Evolutionary conservation across 1,139 yeast species (phyloP), one percentile per base, ranked within the genome.

Genomic region (Geotrichum bryndzae): DNA sequence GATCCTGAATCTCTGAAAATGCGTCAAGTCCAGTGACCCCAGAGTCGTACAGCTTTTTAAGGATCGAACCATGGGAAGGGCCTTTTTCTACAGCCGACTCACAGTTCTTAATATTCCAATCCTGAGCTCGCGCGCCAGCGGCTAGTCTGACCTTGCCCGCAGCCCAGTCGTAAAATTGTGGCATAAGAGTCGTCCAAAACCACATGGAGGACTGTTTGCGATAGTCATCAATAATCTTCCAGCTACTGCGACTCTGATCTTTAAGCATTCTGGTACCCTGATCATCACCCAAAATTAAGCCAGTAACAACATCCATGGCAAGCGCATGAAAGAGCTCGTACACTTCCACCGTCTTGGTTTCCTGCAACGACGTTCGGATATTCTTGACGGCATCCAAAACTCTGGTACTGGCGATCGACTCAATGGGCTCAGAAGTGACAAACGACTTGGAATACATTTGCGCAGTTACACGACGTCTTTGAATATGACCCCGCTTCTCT

Each of bases 261-360:
- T 71, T 66, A 51, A 83, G 69, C 52, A 82, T 72, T 57, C 77
- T 71, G 0, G 86, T 77, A 3, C 76, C 69, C 50, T 69, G 65
- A 6, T 75, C 73, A 0, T 72, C 67, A 0, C 92, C 92, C 64
- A 85, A 79, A 62, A 85, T 85, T 70, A 85, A 84, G 15, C 81
- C 80, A 1, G 87, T 80, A 1, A 86, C 84, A 4, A 84, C 86
- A 67, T 87, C 91, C 84, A 87, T 82, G 1, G 94, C 91, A 68
- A 87, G 77, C n/a, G 86, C 77, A 23, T 85, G 86, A 76, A 86
- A 87, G 23, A 87, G 71, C 15, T 83, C 79, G 68, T 83, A 85
- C 0, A 84, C 86, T 59, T 87, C 88, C 38, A 86, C 75, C 1
- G 65, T 53, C 29, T 69, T 64, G 2, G 61, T 48, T 2, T 53